Conservation (phyloP, 2,329 filamentous ascomycete genomes). For the Diaporthe australafricana region DNA sequence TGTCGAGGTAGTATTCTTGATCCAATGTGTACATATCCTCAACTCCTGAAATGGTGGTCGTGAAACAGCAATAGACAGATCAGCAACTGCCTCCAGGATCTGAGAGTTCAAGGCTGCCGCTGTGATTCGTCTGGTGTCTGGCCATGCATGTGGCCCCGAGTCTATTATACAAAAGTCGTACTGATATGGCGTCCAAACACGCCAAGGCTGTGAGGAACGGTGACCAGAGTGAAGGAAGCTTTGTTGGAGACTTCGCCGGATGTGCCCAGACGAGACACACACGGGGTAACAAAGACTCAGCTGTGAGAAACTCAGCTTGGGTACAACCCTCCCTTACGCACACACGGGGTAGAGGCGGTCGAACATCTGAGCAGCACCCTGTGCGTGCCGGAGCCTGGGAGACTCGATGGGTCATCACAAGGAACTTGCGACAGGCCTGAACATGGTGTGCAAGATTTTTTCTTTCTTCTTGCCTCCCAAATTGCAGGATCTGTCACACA, state of each 20-base stretch:
- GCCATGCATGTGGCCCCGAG: conserved; percentile 14
- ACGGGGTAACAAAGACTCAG: neutral
- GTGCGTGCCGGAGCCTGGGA: neutral
- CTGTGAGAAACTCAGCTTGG: neutral
- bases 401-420: neutral
- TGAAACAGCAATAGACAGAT: conserved; percentile 20
- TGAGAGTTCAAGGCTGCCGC: neutral
- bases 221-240: conserved; percentile 1
- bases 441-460: no score
- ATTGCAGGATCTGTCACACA: neutral
- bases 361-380: neutral
- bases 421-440: neutral
- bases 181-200: neutral
- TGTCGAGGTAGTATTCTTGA: conserved; percentile 2
- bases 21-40: conserved; percentile 5
- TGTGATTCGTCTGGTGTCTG: conserved; percentile 8
- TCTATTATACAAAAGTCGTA: conserved; percentile 16
- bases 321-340: neutral
- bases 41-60: conserved; percentile 14
- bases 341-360: neutral
- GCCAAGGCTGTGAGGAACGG: conserved; percentile 12
- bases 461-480: accelerated
- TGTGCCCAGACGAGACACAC: neutral
- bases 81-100: neutral
- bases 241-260: conserved; percentile 8